Evolutionary conservation across 164 flowering plant species (phyloP).

Genomic region (Sedum album): DNA sequence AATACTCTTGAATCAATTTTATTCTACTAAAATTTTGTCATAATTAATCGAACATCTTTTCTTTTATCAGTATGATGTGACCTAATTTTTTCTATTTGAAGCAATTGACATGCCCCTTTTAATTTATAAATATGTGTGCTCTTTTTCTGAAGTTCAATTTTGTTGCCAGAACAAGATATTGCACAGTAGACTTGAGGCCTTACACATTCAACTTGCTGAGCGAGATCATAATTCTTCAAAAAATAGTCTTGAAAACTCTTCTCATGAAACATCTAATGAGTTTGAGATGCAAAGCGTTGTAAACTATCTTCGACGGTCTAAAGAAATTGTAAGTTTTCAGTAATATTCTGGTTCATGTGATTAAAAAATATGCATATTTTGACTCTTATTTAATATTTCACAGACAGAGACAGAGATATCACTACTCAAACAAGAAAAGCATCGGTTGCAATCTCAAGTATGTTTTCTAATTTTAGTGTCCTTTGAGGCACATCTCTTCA

Average conservation of each 20-base stretch:
- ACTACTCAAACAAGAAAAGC: conserved; percentile 75
- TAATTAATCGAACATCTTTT: background rate
- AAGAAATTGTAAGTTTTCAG: conserved; percentile 57
- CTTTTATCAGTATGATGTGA: background rate
- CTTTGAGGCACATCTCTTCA: background rate
- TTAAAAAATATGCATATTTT: background rate
- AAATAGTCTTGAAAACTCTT: conserved; percentile 24
- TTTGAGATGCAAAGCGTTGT: conserved; percentile 65
- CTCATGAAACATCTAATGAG: conserved; percentile 30
- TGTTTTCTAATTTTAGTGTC: background rate
- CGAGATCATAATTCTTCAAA: conserved; percentile 43
- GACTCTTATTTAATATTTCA: background rate
- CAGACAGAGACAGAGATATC: conserved; percentile 94
- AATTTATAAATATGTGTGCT: background rate
- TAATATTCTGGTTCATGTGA: background rate
- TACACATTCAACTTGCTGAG: conserved; percentile 79
- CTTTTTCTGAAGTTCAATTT: background rate
- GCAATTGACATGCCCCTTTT: background rate
- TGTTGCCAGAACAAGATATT: conserved; percentile 64
- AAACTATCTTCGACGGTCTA: conserved; percentile 68
- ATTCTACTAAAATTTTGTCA: too few relatives aligned
- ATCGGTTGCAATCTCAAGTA: conserved; percentile 80
- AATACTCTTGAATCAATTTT: too few relatives aligned
- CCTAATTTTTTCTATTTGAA: background rate
- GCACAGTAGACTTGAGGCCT: conserved; percentile 64